Conservation (phyloP, 2,329 filamentous ascomycete genomes). For the Peltaster fructicola region DNA sequence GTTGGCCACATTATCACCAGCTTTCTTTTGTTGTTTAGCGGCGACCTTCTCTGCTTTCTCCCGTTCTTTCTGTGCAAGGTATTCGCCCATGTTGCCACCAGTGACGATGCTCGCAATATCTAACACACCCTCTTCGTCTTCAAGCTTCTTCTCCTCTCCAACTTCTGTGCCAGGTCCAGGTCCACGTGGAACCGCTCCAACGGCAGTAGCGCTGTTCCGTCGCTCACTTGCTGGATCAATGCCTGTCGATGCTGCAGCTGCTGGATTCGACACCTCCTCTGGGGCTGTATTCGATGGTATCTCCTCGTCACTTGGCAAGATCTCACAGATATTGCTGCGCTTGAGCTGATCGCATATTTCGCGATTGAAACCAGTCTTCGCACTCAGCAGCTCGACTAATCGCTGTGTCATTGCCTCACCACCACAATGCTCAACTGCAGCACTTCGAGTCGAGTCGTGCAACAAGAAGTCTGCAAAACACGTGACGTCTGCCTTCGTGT, state of each 20-base stretch:
- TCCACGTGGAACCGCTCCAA: conserved; percentile 29
- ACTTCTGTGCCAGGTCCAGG: conserved; percentile 38
- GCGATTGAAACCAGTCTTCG: conserved; percentile 36
- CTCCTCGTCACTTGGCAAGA: conserved; percentile 36
- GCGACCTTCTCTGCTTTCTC: conserved; percentile 52
- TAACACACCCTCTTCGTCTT: conserved; percentile 55
- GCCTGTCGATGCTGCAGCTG: conserved; percentile 38
- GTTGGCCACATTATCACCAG: conserved; percentile 33
- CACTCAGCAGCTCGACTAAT: conserved; percentile 46
- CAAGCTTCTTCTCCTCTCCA: conserved; percentile 31
- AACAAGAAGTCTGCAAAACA: conserved; percentile 71
- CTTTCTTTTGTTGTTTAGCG: conserved; percentile 35
- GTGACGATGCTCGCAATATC: conserved; percentile 76
- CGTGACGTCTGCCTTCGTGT: conserved; percentile 81
- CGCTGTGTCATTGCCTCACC: conserved; percentile 72
- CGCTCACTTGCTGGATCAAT: conserved; percentile 28
- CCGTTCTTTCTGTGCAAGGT: conserved; percentile 65
- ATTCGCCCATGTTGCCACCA: conserved; percentile 57
- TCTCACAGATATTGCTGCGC: conserved; percentile 43
- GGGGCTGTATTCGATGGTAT: conserved; percentile 32
- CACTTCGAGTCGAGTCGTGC: conserved; percentile 47
- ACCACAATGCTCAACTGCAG: conserved; percentile 50
- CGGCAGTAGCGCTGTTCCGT: conserved; percentile 21
- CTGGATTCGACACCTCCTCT: conserved; percentile 31
- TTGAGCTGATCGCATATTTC: conserved; percentile 52